Base-by-base conservation (phyloP, 1,284 basidiomycete species). In the Cutaneotrichosporon daszewskae region DNA sequence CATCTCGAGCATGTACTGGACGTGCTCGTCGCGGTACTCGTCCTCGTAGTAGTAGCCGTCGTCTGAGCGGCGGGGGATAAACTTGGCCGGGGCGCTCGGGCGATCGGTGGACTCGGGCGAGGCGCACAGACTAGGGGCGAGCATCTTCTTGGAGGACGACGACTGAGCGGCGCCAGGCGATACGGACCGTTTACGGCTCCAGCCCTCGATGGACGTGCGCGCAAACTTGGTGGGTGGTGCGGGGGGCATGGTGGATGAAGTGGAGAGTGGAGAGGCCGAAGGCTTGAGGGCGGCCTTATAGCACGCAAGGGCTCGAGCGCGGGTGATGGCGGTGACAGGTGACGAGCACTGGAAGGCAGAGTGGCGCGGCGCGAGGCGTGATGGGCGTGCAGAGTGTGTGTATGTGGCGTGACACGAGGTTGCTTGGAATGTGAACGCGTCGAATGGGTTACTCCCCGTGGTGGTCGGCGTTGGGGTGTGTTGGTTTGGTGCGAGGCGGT, bases 1-100 rank as follows among this genome's bases (percentile, higher is more conserved):
- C 87, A 96, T 92, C 64, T 87, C 80, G 66, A 85, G 84, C 94
- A 98, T 96, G 74, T 96, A 94, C 47, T 77, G 78, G 45, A 83
- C 77, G 52, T 95, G 90, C 64, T 98, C 95, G 29, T 92, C 86
- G 38, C 84, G 80, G 67, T 98, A 98, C 71, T 98, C 95, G 61
- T 90, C 86, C 73, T 98, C 95, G 52, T 75, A 73, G 40, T 75
- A 66, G 37, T 64, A 60, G 35, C 66, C 61, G 47, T 75, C 70
- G 44, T 75, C 71, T 11, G 46, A 53, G 43, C 45, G 55, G 29
- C 40, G 49, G 20, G 52, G 46, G 4, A 37, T 20, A 33, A 44
- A 45, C 24, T 17, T n/a, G 17, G 32, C 13, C 11, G 34, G 22
- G 26, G 26, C 22, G 34, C 29, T 27, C 37, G 37, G 18, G 24